Percentiles rank a stretch among this genome's conserved stretches.
These are phyloP conservation scores for Pseudopediastrum boryanum DNA, from an alignment of 139 green algal genomes.

Conservation along the genomic window DNA sequence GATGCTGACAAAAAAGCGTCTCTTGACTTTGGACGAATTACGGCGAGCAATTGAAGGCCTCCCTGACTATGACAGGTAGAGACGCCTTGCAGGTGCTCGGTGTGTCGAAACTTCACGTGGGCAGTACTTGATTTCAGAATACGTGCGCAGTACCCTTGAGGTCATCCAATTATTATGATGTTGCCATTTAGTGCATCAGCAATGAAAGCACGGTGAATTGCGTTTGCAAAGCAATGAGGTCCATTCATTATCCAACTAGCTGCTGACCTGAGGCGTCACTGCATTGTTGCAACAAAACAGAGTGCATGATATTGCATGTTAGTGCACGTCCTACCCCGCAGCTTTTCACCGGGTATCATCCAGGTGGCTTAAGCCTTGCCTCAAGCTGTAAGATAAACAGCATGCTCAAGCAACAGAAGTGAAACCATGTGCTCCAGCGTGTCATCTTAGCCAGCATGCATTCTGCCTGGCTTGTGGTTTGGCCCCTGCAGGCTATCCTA, in stretches of 20 bases:
- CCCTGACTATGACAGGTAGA: conserved; percentile 5
- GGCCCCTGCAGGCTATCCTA: conserved; percentile 24
- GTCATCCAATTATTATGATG: background rate
- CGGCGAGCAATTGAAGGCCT: conserved; percentile 37
- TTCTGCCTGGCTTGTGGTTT: no score
- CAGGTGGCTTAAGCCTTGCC: background rate
- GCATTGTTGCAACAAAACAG: no score
- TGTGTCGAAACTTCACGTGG: background rate
- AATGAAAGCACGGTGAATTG: background rate
- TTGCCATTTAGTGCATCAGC: background rate
- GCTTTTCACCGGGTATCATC: background rate
- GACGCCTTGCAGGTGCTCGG: background rate
- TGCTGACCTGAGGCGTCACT: no score
- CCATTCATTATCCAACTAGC: background rate
- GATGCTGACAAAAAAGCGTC: conserved; percentile 31
- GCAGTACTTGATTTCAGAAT: background rate
- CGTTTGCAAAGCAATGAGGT: background rate
- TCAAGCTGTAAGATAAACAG: background rate
- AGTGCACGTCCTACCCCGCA: background rate
- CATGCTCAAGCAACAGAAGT: background rate
- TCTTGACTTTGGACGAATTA: conserved; percentile 47
- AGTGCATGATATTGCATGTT: no score
- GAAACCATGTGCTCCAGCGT: background rate
- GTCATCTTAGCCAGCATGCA: conserved; percentile 5
- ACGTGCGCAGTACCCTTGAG: background rate